phyloP scores from a whole-genome alignment of 495 filamentous ascomycete genomes.

The Daldinia grandis region DNA sequence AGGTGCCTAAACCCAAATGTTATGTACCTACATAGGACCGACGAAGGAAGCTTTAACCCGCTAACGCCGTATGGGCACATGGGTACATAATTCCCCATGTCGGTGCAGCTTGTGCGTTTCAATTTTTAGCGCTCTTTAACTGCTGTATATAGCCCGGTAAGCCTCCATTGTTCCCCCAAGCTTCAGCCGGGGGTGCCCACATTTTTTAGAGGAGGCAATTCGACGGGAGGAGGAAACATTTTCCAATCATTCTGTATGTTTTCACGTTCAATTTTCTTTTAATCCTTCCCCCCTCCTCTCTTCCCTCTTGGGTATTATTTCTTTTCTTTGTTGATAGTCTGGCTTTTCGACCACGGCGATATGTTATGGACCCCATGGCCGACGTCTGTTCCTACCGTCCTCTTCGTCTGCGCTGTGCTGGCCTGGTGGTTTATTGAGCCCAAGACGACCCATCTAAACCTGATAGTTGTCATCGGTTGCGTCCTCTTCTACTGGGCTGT shows the following conservation, averaged over 20 bases:
- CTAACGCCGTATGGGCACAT: slow-evolving; percentile 1
- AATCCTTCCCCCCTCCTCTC: slow-evolving; percentile 27
- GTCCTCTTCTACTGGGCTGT: slow-evolving; percentile 58
- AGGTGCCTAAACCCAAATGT: background rate
- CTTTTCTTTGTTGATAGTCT: slow-evolving; percentile 36
- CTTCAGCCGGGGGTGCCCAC: slow-evolving; percentile 20
- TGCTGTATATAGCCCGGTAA: slow-evolving; percentile 1
- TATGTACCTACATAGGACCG: too few relatives aligned
- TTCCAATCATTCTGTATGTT: slow-evolving; percentile 31
- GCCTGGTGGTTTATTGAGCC: slow-evolving; percentile 60
- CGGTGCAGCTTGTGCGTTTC: background rate
- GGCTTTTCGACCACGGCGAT: slow-evolving; percentile 51
- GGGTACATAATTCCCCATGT: background rate
- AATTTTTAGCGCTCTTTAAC: slow-evolving; percentile 16
- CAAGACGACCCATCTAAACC: slow-evolving; percentile 55
- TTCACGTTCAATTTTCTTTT: slow-evolving; percentile 22
- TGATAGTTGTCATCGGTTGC: slow-evolving; percentile 56
- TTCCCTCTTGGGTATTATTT: slow-evolving; percentile 33
- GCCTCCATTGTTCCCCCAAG: slow-evolving; percentile 15
- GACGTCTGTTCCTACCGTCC: slow-evolving; percentile 57
- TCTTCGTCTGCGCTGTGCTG: slow-evolving; percentile 59
- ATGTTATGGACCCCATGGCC: slow-evolving; percentile 62
- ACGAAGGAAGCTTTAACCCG: background rate
- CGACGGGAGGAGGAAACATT: slow-evolving; percentile 38
- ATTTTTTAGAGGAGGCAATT: slow-evolving; percentile 37